phyloP scores from a whole-genome alignment of 495 filamentous ascomycete genomes.

The Jackrogersella minutella region DNA sequence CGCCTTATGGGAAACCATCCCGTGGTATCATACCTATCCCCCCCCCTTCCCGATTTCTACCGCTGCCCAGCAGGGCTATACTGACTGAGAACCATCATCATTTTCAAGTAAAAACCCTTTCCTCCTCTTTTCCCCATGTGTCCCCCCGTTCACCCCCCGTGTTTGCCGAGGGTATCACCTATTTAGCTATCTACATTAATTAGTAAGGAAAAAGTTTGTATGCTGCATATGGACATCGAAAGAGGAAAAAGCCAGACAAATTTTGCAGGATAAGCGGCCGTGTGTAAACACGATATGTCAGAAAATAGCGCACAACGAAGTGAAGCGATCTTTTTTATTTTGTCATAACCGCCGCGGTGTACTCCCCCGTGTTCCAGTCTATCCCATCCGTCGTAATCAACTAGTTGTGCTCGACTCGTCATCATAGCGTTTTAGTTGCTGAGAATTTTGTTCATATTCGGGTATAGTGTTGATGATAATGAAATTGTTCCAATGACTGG shows the following conservation, averaged over 20 bases:
- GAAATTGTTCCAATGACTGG: conserved; percentile 18
- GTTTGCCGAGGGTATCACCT: conserved; percentile 35
- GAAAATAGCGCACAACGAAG: conserved; percentile 37
- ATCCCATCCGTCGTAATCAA: conserved; percentile 37
- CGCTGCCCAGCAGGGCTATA: conserved; percentile 42
- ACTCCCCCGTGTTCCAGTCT: conserved; percentile 32
- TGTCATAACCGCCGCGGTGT: conserved; percentile 32
- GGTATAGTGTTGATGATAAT: conserved; percentile 31
- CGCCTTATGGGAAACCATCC: conserved; percentile 37
- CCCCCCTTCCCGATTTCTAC: conserved; percentile 16
- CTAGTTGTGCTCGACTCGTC: conserved; percentile 30
- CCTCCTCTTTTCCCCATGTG: conserved; percentile 9
- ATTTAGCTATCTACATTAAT: conserved; percentile 41
- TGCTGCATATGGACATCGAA: conserved; percentile 35
- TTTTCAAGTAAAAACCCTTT: conserved; percentile 6
- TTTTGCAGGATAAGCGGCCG: conserved; percentile 7
- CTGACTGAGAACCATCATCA: conserved; percentile 11
- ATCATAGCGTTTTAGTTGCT: conserved; percentile 30
- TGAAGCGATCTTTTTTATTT: conserved; percentile 34
- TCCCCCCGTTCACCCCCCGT: conserved; percentile 14
- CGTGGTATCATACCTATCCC: conserved; percentile 35
- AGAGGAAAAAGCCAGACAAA: conserved; percentile 21
- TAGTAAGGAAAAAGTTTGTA: conserved; percentile 28
- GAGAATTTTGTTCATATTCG: conserved; percentile 25
- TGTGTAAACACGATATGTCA: conserved; percentile 21